These are phyloP conservation scores for Gypsophila paniculata DNA, from an alignment of 179 eudicot species.

Conservation along the genomic window DNA sequence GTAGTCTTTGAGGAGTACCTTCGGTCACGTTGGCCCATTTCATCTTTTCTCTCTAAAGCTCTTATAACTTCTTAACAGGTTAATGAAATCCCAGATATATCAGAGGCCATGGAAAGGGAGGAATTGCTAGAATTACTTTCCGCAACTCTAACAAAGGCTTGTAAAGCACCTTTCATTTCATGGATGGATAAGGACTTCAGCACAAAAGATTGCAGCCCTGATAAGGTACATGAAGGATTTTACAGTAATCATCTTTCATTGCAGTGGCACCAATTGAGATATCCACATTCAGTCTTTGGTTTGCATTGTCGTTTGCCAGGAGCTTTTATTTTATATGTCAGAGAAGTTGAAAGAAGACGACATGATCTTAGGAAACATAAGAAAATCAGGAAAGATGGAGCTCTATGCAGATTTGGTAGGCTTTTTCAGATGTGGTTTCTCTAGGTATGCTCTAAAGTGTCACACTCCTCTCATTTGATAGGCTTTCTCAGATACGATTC, in stretches of 20 bases:
- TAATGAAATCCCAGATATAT: constrained; percentile 41
- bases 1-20: background rate
- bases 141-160: constrained; percentile 45
- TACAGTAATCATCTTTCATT: background rate
- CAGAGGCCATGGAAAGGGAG: constrained; percentile 33
- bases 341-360: constrained; percentile 61
- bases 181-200: constrained; percentile 81
- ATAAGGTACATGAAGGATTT: constrained; percentile 45
- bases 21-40: constrained; percentile 9
- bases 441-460: constrained; percentile 40
- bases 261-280: background rate
- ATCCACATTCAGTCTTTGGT: background rate
- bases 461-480: background rate
- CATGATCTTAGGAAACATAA: constrained; percentile 42
- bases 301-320: constrained; percentile 38
- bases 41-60: constrained; percentile 17
- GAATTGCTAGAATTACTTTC: constrained; percentile 44
- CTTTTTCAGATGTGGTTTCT: constrained; percentile 60
- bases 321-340: constrained; percentile 47
- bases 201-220: constrained; percentile 39
- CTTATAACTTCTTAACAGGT: constrained; percentile 47
- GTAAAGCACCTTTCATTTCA: constrained; percentile 51
- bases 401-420: constrained; percentile 74
- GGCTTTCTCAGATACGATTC: no score
- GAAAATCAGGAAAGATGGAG: constrained; percentile 65